phyloP scores from a whole-genome alignment of 805 yeast genomes.

The Zygosaccharomyces gambellarensis region DNA sequence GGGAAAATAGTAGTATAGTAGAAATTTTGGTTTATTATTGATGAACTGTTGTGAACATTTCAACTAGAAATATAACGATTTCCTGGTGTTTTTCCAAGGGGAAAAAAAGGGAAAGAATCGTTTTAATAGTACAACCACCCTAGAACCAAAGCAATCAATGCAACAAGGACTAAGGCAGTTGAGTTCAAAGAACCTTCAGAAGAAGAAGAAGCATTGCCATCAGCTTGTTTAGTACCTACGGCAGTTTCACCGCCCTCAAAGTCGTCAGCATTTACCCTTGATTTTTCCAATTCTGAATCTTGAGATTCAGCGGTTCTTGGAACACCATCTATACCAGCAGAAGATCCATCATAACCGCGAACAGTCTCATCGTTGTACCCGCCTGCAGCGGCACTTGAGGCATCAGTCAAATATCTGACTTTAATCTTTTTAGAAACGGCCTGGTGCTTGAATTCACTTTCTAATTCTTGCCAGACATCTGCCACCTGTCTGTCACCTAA shows the following conservation, averaged over 20 bases:
- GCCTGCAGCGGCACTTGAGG: constrained; percentile 15
- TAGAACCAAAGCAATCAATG: constrained; percentile 49
- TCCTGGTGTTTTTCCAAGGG: constrained; percentile 1
- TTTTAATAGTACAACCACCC: constrained; percentile 67
- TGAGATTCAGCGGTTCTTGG: constrained; percentile 4
- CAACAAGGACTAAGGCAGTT: constrained; percentile 48
- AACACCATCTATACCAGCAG: constrained; percentile 3
- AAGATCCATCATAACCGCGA: constrained; percentile 17
- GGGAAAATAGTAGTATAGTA: neutral
- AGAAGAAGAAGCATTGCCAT: constrained; percentile 16
- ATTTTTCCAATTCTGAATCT: constrained; percentile 30
- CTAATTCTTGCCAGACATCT: constrained; percentile 72
- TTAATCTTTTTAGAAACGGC: constrained; percentile 61
- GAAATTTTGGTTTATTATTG: neutral
- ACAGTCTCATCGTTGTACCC: constrained; percentile 18
- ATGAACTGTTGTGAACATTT: neutral
- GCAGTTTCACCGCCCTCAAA: constrained; percentile 4
- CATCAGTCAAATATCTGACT: constrained; percentile 45
- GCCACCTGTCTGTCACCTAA: constrained; percentile 55
- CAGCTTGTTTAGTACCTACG: constrained; percentile 37
- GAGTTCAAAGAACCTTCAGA: constrained; percentile 49
- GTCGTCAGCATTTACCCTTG: constrained; percentile 13
- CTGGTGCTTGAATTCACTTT: constrained; percentile 49
- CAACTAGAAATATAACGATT: neutral
- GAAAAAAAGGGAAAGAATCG: neutral